Evolutionary conservation across 2,329 filamentous ascomycete species (phyloP), one percentile per base, ranked within the genome.

Genomic region (Neurospora sp.): DNA sequence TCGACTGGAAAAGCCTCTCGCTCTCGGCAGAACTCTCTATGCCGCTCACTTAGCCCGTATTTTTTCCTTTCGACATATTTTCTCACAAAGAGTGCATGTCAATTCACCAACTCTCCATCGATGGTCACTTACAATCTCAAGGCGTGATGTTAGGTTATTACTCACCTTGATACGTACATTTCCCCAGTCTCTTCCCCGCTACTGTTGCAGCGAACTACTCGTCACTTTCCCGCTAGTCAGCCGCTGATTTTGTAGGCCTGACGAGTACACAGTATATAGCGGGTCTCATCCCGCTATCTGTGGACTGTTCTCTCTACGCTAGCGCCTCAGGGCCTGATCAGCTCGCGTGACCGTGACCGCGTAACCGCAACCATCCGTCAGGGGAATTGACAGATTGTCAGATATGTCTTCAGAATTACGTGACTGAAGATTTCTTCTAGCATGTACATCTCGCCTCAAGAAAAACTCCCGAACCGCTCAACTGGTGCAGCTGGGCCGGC

Each of bases 11-110:
- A 33, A 62, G 52, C 6, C 23, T 33, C 12, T 17, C 52, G 41
- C 66, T 66, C 69, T 69, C 69, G 69, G 69, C 69, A 70, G 52
- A 68, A 39, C 39, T 68, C 66, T 38, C 65, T 38, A 37, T 40
- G 33, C 28, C 28, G 28, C 23, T 36, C 68, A 33, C 52, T 17
- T 3, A 4, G 23, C 23, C 52, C 23, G 23, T 62, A 17, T 12
- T 17, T 33, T 62, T 62, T 3, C 52, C 23, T 33, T 28, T 52
- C 5, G 12, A 6, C 46, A 15, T 33, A 12, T 33, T 33, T 33
- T 33, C 52, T 33, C 23, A 33, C 6, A 62, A 33, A 33, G 52
- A 33, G 23, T 62, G 6, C 23, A 62, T 62, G 17, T 33, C 28
- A 62, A 1, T 17, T 62, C 28, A 36, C 3, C 23, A 36, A 10